Conservation (phyloP, 2,329 filamentous ascomycete species). For the Trichoderma harzianum region DNA sequence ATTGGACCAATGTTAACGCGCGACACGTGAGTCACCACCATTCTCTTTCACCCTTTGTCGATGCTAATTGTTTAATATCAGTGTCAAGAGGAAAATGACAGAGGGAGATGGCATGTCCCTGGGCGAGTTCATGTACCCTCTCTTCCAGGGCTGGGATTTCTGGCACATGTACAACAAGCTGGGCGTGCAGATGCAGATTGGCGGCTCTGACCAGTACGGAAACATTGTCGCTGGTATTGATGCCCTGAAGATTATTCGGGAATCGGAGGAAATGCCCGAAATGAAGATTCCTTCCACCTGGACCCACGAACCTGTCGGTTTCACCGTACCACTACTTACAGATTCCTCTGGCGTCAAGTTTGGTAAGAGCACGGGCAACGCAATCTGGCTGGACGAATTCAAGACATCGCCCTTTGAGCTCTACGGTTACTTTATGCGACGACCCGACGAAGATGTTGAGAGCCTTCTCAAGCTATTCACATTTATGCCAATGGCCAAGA, state of each 20-base stretch:
- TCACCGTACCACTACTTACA: constrained; percentile 87
- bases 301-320: constrained; percentile 66
- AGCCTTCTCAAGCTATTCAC: constrained; percentile 85
- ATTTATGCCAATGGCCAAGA: constrained; percentile 71
- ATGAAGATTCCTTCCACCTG: constrained; percentile 39
- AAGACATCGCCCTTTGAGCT: constrained; percentile 82
- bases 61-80: constrained; percentile 26
- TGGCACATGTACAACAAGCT: constrained; percentile 73
- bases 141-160: constrained; percentile 96
- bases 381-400: constrained; percentile 82
- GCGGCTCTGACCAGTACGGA: constrained; percentile 92
- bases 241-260: constrained; percentile 71
- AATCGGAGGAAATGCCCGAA: constrained; percentile 48
- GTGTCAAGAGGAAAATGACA: constrained; percentile 77
- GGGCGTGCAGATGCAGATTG: constrained; percentile 79
- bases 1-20: constrained; percentile 83
- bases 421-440: constrained; percentile 85
- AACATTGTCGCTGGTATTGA: constrained; percentile 93
- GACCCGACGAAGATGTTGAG: constrained; percentile 77
- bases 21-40: constrained; percentile 65
- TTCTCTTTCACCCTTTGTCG: not conserved
- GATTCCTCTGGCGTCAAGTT: constrained; percentile 85
- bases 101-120: constrained; percentile 90
- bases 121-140: constrained; percentile 86
- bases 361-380: constrained; percentile 91